These are phyloP conservation scores for Aspergillus ellipticus DNA, from an alignment of 495 filamentous ascomycete species.

Conservation along the genomic window DNA sequence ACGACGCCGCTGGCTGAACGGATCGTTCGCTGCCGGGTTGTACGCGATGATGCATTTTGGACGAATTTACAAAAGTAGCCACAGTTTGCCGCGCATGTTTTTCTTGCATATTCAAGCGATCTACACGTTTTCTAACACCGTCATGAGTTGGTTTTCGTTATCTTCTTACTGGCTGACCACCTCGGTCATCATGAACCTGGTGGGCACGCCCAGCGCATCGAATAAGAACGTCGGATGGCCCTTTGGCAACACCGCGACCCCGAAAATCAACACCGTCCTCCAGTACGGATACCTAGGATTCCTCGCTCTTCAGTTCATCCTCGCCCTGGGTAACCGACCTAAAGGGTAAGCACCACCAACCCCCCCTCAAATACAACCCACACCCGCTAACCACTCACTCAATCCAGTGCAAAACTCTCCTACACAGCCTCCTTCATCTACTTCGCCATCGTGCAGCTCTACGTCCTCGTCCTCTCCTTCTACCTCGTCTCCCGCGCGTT, in stretches of 20 bases:
- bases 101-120: background rate
- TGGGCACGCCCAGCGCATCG: background rate
- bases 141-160: background rate
- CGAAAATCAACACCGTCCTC: background rate
- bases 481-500: conserved; percentile 78
- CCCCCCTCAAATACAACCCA: background rate
- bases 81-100: background rate
- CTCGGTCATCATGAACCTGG: background rate
- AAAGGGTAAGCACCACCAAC: background rate
- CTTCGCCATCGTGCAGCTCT: conserved; percentile 56
- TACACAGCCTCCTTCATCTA: background rate
- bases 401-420: background rate
- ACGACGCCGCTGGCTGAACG: background rate
- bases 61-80: background rate
- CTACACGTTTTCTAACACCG: background rate
- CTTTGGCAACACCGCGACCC: background rate
- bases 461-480: conserved; percentile 74
- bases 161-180: background rate
- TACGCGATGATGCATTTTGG: background rate
- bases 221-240: background rate
- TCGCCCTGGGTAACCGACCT: background rate
- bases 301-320: background rate
- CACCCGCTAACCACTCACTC: background rate
- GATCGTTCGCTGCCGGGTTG: background rate
- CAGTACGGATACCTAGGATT: background rate